phyloP scores from a whole-genome alignment of 2,329 filamentous ascomycete genomes.

The Penicillium corylophilum region DNA sequence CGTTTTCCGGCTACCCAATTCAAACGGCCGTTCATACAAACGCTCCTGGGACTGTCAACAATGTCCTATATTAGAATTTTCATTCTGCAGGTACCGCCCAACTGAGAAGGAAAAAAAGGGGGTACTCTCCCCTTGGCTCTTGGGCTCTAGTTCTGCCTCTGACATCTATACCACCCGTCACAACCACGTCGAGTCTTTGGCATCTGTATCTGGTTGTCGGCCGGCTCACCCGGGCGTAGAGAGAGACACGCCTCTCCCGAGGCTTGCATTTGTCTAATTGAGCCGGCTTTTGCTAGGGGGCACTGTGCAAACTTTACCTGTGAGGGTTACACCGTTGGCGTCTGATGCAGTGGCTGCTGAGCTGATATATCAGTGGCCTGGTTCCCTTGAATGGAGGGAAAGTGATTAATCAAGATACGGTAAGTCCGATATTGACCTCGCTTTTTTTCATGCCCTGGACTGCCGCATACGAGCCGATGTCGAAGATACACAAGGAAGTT shows the following conservation, averaged over 20 bases:
- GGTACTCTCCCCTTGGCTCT: background rate
- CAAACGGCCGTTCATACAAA: constrained; percentile 23
- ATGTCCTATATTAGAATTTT: background rate
- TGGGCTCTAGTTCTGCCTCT: background rate
- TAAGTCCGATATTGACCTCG: background rate
- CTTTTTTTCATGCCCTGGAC: constrained; percentile 11
- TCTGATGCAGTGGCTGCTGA: constrained; percentile 1
- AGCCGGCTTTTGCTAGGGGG: constrained; percentile 2
- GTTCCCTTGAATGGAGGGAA: background rate
- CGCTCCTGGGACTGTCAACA: constrained; percentile 2
- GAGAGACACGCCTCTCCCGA: constrained; percentile 5
- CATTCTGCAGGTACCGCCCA: background rate
- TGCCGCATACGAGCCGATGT: constrained; percentile 12
- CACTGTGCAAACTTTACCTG: constrained; percentile 2
- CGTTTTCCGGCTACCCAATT: constrained; percentile 11
- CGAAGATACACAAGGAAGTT: constrained; percentile 15
- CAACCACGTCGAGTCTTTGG: background rate
- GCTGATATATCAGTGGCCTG: constrained; percentile 17
- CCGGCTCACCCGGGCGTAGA: constrained; percentile 9
- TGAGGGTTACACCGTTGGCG: constrained; percentile 16
- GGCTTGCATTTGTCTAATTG: constrained; percentile 15
- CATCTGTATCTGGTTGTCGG: constrained; percentile 1
- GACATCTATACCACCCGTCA: background rate
- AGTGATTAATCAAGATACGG: background rate
- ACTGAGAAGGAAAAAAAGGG: background rate